These are phyloP conservation scores for Leptosphaerulina australis DNA, from an alignment of 2,329 filamentous ascomycete species.

Conservation along the genomic window DNA sequence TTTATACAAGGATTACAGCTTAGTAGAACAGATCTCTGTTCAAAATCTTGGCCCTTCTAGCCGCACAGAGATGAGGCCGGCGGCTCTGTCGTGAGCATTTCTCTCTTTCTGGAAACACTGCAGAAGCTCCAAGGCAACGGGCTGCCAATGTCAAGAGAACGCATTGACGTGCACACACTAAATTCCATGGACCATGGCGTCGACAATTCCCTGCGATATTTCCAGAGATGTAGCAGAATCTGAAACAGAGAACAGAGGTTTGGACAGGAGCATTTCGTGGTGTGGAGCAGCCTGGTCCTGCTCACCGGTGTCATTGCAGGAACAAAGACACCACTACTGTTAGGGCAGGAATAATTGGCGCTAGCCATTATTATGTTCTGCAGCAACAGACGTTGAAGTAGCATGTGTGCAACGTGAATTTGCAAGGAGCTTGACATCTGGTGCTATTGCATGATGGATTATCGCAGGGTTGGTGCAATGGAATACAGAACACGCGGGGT, in stretches of 20 bases:
- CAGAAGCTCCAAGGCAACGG: constrained; percentile 4
- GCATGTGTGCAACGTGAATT: not conserved
- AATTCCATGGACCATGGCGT: not conserved
- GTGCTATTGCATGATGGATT: not conserved
- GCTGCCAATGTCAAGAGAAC: constrained; percentile 1
- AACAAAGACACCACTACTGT: not conserved
- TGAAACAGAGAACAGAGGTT: not conserved
- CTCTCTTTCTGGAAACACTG: constrained; percentile 1
- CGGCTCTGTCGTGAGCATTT: not conserved
- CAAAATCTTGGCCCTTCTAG: not conserved
- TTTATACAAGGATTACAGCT: constrained; percentile 1
- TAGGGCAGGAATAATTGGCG: not conserved
- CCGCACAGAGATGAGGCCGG: not conserved
- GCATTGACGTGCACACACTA: constrained; percentile 3
- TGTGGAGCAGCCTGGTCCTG: constrained; percentile 3
- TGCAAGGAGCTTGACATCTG: not conserved
- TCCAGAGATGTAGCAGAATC: not conserved
- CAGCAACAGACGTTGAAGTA: not conserved
- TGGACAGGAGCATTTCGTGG: not conserved
- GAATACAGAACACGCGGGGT: constrained; percentile 3
- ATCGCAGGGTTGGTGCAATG: not conserved
- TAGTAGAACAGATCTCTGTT: not conserved
- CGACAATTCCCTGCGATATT: not conserved
- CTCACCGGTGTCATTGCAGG: constrained; percentile 7
- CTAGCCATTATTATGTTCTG: constrained; percentile 10